A percentile compares a stretch with the other conserved stretches of the same genome.
phyloP scores from a whole-genome alignment of 169 alveolate genomes.

The Miamiensis avidus region DNA sequence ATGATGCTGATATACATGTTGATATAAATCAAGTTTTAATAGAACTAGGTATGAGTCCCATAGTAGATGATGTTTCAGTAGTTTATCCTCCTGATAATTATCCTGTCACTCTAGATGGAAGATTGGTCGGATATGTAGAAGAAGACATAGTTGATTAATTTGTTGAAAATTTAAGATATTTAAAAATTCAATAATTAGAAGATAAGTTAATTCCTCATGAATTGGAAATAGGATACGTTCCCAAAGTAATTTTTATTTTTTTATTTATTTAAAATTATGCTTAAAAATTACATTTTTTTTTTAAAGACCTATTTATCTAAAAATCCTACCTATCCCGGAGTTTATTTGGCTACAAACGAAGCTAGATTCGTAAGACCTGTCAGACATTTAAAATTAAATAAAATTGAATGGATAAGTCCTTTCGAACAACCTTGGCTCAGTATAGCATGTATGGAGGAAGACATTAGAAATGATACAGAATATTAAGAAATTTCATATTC shows the following conservation, averaged over 20 bases:
- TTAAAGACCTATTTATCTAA: slow-evolving; percentile 23
- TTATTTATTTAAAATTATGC: background rate
- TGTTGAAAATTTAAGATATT: slow-evolving; percentile 65
- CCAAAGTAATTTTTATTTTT: slow-evolving; percentile 48
- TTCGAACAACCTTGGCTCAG: slow-evolving; percentile 94
- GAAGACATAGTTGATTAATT: slow-evolving; percentile 59
- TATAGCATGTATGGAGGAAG: slow-evolving; percentile 90
- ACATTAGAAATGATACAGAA: slow-evolving; percentile 80
- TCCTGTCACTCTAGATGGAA: slow-evolving; percentile 92
- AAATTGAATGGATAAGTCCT: slow-evolving; percentile 97
- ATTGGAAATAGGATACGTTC: slow-evolving; percentile 87
- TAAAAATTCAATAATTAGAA: slow-evolving; percentile 57
- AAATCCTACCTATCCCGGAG: slow-evolving; percentile 88
- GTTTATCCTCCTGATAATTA: slow-evolving; percentile 72
- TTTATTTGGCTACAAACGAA: slow-evolving; percentile 93
- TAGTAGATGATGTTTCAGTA: slow-evolving; percentile 77
- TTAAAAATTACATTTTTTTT: background rate
- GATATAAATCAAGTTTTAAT: slow-evolving; percentile 67
- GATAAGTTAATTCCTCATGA: slow-evolving; percentile 74
- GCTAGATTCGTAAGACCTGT: slow-evolving; percentile 99
- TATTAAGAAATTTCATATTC: slow-evolving; percentile 97
- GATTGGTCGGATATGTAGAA: slow-evolving; percentile 85
- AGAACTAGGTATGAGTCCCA: slow-evolving; percentile 79
- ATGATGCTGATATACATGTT: slow-evolving; percentile 42
- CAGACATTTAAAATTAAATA: slow-evolving; percentile 83